Evolutionary conservation across 2,329 filamentous ascomycete species (phyloP), one percentile per base, ranked within the genome.

Genomic region (Hysterium pulicare): DNA sequence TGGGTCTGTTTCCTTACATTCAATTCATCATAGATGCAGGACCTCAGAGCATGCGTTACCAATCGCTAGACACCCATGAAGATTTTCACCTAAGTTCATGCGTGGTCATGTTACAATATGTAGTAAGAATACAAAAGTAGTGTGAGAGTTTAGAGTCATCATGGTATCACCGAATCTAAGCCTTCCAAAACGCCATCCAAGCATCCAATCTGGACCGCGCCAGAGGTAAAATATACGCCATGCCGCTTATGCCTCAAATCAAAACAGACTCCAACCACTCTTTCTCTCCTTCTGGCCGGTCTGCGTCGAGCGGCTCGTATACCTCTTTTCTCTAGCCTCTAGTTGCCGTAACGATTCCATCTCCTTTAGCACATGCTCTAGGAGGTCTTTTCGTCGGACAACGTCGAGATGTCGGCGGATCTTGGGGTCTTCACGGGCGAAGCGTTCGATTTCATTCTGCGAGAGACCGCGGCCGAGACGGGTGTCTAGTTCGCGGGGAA

Each of bases 311-410:
- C 72, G 61, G 40, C 59, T 55, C 15, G 55, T 51, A 45, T 54
- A 71, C 22, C 81, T 75, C 59, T 82, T 81, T 51, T 85, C 84
- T 41, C 85, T 74, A 8, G 84, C 84, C 59, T 97, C 90, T 7
- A 98, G 73, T 58, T 90, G 85, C 45, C 87, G 78, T 57, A 98
- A 70, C 44, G 87, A 86, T 64, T 97, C 90, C 81, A 98, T 97
- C 76, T 98, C 97, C 63, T 89, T 86, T 22, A 98, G 75, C 4
- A 95, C 93, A 42, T 96, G 74, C 71, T 98, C 91, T 4, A 98
- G 77, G 45, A 96, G 75, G 59, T 96, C 90, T 70, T 98, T 98
- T 51, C 90, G 79, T 49, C 84, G 80, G 53, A 97, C 95, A 19
- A 97, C 83, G 56, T 98, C 94, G 33, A 98, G 75, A 64, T 98